Conservation (phyloP, 768 basidiomycete species). For the Austroboletus eburneus region DNA sequence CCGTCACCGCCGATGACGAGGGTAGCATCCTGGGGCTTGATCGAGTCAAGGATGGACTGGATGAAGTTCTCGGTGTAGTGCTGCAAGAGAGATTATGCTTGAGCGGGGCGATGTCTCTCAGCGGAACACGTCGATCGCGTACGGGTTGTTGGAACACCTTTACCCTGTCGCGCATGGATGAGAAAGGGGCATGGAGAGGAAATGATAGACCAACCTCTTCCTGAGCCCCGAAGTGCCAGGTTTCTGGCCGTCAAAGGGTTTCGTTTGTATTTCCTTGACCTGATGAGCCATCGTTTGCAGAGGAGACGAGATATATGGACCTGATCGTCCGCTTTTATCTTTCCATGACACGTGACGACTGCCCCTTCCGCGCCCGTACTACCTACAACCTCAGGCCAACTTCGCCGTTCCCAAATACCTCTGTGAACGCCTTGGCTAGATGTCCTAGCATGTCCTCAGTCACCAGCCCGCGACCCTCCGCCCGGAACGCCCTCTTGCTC, state of each 20-base stretch:
- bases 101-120: slow-evolving; percentile 10
- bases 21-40: slow-evolving; percentile 73
- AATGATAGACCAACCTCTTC: slow-evolving; percentile 60
- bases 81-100: slow-evolving; percentile 37
- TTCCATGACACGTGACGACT: slow-evolving; percentile 21
- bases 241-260: slow-evolving; percentile 90
- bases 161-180: slow-evolving; percentile 52
- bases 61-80: slow-evolving; percentile 99
- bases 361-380: slow-evolving; percentile 8
- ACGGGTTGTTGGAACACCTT: slow-evolving; percentile 98
- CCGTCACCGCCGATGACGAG: slow-evolving; percentile 98
- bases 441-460: slow-evolving; percentile 74
- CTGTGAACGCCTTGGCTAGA: slow-evolving; percentile 64
- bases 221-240: slow-evolving; percentile 97
- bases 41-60: slow-evolving; percentile 90
- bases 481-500: slow-evolving; percentile 70
- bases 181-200: slow-evolving; percentile 17
- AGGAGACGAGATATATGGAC: background rate
- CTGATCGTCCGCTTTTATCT: slow-evolving; percentile 16
- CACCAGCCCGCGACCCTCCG: slow-evolving; percentile 75
- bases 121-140: slow-evolving; percentile 23
- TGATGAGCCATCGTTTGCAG: slow-evolving; percentile 37
- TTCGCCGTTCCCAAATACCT: too few relatives aligned
- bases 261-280: slow-evolving; percentile 72
- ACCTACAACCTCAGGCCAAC: too few relatives aligned